Conservation (phyloP, 768 basidiomycete genomes). For the Leccinum obscurum region DNA sequence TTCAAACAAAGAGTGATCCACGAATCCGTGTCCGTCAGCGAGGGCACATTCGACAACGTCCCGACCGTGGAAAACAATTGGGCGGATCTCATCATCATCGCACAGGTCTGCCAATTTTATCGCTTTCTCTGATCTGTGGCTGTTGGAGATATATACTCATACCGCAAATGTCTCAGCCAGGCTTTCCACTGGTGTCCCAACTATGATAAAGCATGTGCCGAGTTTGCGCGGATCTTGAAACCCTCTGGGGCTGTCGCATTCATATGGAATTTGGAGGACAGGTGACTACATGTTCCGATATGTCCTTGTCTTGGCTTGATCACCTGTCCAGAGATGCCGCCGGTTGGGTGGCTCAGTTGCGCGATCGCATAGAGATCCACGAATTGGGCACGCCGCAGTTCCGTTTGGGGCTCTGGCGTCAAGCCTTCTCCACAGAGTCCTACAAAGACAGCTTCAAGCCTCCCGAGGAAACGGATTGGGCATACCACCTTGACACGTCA, state of each 20-base stretch:
- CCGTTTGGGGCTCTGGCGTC: slow-evolving; percentile 72
- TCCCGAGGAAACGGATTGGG: slow-evolving; percentile 57
- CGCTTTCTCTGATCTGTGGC: background rate
- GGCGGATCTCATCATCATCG: slow-evolving; percentile 79
- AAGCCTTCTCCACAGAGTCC: slow-evolving; percentile 59
- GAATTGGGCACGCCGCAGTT: slow-evolving; percentile 83
- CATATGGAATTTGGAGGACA: slow-evolving; percentile 92
- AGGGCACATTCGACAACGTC: slow-evolving; percentile 66
- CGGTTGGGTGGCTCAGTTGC: slow-evolving; percentile 72
- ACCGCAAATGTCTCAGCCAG: slow-evolving; percentile 38
- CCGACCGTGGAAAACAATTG: slow-evolving; percentile 62
- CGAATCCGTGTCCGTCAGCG: slow-evolving; percentile 48
- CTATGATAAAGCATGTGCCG: slow-evolving; percentile 65
- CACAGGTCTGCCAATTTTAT: slow-evolving; percentile 51
- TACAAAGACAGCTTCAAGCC: slow-evolving; percentile 62
- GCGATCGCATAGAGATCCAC: slow-evolving; percentile 65
- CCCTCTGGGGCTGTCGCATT: slow-evolving; percentile 68
- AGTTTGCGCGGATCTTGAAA: slow-evolving; percentile 81
- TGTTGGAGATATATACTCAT: slow-evolving; percentile 3
- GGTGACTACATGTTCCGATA: slow-evolving; percentile 36
- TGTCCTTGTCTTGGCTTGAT: background rate
- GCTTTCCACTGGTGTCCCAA: slow-evolving; percentile 96
- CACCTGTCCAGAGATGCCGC: slow-evolving; percentile 47
- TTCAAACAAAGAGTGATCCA: slow-evolving; percentile 61
- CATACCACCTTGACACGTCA: slow-evolving; percentile 52